Evolutionary conservation across 2,329 filamentous ascomycete genomes (phyloP), one percentile per base, ranked within the genome.

Genomic region (Pyrenochaeta sp.): DNA sequence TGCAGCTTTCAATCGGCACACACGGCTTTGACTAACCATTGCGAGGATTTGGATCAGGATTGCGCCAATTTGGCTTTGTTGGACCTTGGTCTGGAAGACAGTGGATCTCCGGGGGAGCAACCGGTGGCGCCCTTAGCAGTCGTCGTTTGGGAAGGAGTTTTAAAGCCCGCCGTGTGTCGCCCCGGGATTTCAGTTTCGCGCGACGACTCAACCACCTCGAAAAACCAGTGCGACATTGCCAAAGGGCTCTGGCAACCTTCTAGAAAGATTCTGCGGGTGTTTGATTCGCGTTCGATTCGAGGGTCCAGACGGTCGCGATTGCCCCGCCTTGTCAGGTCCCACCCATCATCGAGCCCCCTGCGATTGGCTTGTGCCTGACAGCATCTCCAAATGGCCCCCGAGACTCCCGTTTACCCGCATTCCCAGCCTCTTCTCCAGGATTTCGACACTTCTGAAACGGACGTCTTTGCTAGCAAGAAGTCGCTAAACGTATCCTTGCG

Each of bases 351-450:
- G 14, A 46, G 35, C 46, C 49, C 41, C 31, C 41, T 18, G 41
- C 40, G 20, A 60, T 60, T 58, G 57, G 55, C 53, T 45, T 43
- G 55, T 61, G 43, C 58, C 58, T 56, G 48, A 41, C 19, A 19
- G 10, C 6, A 7, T n/a, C 13, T 20, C 21, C 7, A 38, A 35
- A 64, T 63, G 59, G 47, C 57, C 35, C 42, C 55, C 42, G 53
- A 42, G 37, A 48, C 41, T 32, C 44, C 54, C 46, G 46, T 44
- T 30, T 48, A 39, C n/a, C 43, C 43, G 18, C 45, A 52, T 23
- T 44, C 48, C 5, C 46, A 52, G 23, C 55, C 60, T 41, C 57
- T 66, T 22, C 53, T 62, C 27, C 48, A 51, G 18, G 50, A 59
- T 41, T 61, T 55, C 41, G 41, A 60, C 22, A 48, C 53, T n/a